Evolutionary conservation across 139 green algal species (phyloP).

Genomic region (Coccomyxa sp.): DNA sequence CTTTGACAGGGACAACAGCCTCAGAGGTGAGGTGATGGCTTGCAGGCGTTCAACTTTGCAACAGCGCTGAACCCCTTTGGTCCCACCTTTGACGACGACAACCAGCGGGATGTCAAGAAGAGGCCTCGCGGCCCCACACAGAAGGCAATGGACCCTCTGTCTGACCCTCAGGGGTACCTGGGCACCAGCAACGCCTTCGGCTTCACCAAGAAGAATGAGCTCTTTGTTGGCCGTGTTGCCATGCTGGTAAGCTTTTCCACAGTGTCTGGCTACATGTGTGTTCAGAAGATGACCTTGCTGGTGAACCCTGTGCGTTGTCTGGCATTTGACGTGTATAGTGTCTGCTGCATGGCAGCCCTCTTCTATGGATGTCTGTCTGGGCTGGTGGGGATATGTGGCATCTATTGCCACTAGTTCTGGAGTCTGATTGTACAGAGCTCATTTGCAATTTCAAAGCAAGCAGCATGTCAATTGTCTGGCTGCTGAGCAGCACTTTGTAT

Average conservation of each 20-base stretch:
- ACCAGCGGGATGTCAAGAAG: slow-evolving; percentile 31
- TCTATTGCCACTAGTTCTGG: not conserved
- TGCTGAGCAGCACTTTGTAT: not conserved
- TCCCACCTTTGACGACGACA: slow-evolving; percentile 18
- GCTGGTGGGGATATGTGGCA: not conserved
- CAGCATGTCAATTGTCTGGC: too few species aligned
- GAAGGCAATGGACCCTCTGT: not conserved
- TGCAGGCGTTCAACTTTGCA: slow-evolving; percentile 20
- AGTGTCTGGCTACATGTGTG: not conserved
- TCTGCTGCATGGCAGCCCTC: not conserved
- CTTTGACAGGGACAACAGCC: slow-evolving; percentile 20
- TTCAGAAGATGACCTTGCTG: not conserved
- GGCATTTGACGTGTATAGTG: not conserved
- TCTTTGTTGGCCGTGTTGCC: slow-evolving; percentile 49
- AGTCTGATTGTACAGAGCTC: too few species aligned
- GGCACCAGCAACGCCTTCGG: slow-evolving; percentile 19
- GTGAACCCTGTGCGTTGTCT: not conserved
- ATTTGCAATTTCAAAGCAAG: too few species aligned
- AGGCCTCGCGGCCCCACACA: slow-evolving; percentile 6
- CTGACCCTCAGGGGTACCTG: not conserved
- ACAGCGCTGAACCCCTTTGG: slow-evolving; percentile 18
- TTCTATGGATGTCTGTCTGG: not conserved
- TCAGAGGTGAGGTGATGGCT: too few species aligned
- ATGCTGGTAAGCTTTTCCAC: slow-evolving; percentile 27
- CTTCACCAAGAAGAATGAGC: slow-evolving; percentile 54